Evolutionary conservation across 208 protist genomes (phyloP).

Genomic region (Trypanosoma mega): DNA sequence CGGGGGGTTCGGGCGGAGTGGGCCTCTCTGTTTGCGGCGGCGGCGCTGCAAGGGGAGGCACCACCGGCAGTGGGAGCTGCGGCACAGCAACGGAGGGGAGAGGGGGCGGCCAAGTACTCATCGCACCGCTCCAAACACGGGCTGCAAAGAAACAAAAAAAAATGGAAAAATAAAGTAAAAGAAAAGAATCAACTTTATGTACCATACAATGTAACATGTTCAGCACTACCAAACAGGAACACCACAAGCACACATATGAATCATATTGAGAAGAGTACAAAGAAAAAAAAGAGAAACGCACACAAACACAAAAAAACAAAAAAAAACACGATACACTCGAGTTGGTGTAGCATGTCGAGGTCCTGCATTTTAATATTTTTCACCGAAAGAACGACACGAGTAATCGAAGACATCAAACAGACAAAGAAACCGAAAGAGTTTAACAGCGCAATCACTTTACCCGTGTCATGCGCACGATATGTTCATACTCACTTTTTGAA

Average conservation of each 20-base stretch:
- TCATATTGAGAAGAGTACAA: background rate
- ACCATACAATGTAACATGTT: too few species aligned
- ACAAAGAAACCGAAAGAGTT: too few species aligned
- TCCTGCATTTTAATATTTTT: too few species aligned
- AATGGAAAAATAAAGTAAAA: background rate
- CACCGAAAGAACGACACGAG: background rate
- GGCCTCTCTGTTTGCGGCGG: background rate
- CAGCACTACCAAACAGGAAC: too few species aligned
- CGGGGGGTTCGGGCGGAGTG: too few species aligned
- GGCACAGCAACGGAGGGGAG: too few species aligned
- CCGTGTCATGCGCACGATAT: conserved; percentile 46
- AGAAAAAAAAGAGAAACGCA: conserved; percentile 1
- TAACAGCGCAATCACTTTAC: conserved; percentile 5
- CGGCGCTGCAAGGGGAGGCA: background rate
- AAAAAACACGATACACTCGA: too few species aligned
- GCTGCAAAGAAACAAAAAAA: background rate
- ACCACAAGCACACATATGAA: too few species aligned
- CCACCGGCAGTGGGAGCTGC: background rate
- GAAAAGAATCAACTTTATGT: background rate
- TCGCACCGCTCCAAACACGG: background rate
- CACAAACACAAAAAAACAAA: conserved; percentile 3
- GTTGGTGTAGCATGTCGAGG: too few species aligned
- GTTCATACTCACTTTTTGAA: conserved; percentile 49
- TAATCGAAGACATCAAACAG: background rate
- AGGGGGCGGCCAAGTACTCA: background rate